These are phyloP conservation scores for Calonectria hawksworthii DNA, from an alignment of 2,329 filamentous ascomycete genomes.

Conservation along the genomic window DNA sequence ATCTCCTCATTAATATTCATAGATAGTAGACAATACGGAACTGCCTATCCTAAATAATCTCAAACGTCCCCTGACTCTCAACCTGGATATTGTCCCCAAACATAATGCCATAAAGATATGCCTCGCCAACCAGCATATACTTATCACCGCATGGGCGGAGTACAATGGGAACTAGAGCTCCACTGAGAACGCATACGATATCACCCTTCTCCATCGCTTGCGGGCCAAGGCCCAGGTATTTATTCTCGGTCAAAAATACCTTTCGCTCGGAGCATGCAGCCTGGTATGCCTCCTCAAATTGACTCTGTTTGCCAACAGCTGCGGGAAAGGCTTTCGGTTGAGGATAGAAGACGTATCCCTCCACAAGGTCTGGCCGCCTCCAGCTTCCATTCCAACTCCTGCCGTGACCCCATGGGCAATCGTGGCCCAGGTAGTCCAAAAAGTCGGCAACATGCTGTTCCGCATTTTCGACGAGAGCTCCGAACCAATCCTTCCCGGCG, in stretches of 20 bases:
- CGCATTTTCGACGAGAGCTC: background rate
- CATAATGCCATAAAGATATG: background rate
- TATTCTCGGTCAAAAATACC: background rate
- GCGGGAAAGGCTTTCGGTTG: background rate
- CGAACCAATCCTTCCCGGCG: background rate
- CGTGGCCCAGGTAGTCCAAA: background rate
- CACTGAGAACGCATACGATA: background rate
- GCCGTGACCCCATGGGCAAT: background rate
- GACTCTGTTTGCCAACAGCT: background rate
- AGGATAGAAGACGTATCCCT: background rate
- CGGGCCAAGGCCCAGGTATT: background rate
- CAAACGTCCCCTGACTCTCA: background rate
- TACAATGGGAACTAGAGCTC: background rate
- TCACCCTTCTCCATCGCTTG: background rate
- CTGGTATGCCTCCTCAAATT: background rate
- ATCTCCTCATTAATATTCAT: too few relatives aligned
- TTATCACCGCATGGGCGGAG: background rate
- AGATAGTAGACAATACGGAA: too few relatives aligned
- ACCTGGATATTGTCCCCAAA: background rate
- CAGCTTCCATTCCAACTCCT: background rate
- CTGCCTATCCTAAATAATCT: background rate
- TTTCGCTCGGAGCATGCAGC: background rate
- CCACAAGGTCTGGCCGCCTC: too few relatives aligned
- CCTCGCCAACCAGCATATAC: background rate
- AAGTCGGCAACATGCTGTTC: background rate